Conservation (phyloP, 2,329 filamentous ascomycete species). For the Cladorrhinum sp. region DNA sequence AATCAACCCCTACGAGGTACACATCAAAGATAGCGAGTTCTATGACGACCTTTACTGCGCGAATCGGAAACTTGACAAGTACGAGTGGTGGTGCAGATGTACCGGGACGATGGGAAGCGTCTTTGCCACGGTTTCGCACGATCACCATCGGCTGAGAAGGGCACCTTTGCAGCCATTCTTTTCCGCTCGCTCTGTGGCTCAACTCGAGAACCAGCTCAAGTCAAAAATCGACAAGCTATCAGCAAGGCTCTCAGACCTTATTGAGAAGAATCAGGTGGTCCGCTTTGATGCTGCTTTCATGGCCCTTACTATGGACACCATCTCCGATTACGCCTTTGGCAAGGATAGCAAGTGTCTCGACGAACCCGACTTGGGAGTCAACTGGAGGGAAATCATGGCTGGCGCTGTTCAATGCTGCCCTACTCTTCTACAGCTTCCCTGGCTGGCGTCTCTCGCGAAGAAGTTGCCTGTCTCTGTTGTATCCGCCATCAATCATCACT, state of each 20-base stretch:
- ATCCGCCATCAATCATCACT: not conserved
- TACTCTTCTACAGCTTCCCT: constrained; percentile 18
- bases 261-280: constrained; percentile 22
- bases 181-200: constrained; percentile 14
- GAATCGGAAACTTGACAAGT: constrained; percentile 14
- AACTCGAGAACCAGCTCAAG: constrained; percentile 23
- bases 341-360: constrained; percentile 34
- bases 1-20: constrained; percentile 29
- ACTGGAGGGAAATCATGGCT: constrained; percentile 24
- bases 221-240: constrained; percentile 18
- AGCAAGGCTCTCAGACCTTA: not conserved
- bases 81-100: constrained; percentile 7
- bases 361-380: constrained; percentile 27
- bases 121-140: constrained; percentile 13
- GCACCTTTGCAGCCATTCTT: constrained; percentile 16
- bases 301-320: constrained; percentile 31
- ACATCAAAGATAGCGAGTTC: constrained; percentile 12
- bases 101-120: constrained; percentile 1
- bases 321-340: constrained; percentile 38
- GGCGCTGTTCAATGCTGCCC: constrained; percentile 22
- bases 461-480: constrained; percentile 19
- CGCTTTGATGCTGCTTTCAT: constrained; percentile 10
- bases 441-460: constrained; percentile 23
- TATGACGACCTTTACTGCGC: constrained; percentile 3
- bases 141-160: constrained; percentile 13